Evolutionary conservation across 1,284 basidiomycete species (phyloP), one percentile per base, ranked within the genome.

Genomic region (Bondarzewia mesenterica): DNA sequence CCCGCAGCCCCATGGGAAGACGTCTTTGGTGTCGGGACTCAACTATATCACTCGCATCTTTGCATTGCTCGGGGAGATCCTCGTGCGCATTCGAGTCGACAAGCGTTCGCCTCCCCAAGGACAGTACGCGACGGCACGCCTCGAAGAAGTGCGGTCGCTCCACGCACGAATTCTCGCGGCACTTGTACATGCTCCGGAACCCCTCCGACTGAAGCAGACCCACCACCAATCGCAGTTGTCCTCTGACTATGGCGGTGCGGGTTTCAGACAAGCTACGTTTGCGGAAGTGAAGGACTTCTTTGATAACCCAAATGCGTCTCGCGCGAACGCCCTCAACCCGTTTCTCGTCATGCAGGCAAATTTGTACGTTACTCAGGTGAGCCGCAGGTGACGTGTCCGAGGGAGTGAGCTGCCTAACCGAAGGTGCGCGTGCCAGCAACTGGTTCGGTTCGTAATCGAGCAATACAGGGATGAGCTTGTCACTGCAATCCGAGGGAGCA

Each of bases 301-400:
- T 60, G 84, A 89, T 55, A 89, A 92, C 60, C 89, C 90, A 15
- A 87, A 89, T 54, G 87, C 89, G 4, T 87, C 81, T 10, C 77
- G 86, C 22, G 84, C 80, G 47, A 86, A 88, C 57, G 89, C 88
- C 1, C 74, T 87, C 49, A 91, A 93, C 62, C 85, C 86, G 14
- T 93, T 88, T 72, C 72, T 91, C 39, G 89, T 93, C 42, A 88
- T 90, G 77, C 89, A 92, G 63, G 85, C 85, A 27, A 93, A 93
- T 59, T 70, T 92, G 38, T 93, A 87, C 59, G 89, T 92, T 53
- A 92, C 89, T 14, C 89, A 91, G 75, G 86, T 84, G 56, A 48
- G 71, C 56, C 18, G 8, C 29, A 25, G 21, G 38, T 22, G 38
- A 40, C 21, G 38, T 22, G n/a, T 21, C 14, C 25, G 10, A 12